A percentile compares a stretch with the other conserved stretches of the same genome.
Conservation (phyloP, 23 red algal genomes). For the Chondrus crispus region DNA sequence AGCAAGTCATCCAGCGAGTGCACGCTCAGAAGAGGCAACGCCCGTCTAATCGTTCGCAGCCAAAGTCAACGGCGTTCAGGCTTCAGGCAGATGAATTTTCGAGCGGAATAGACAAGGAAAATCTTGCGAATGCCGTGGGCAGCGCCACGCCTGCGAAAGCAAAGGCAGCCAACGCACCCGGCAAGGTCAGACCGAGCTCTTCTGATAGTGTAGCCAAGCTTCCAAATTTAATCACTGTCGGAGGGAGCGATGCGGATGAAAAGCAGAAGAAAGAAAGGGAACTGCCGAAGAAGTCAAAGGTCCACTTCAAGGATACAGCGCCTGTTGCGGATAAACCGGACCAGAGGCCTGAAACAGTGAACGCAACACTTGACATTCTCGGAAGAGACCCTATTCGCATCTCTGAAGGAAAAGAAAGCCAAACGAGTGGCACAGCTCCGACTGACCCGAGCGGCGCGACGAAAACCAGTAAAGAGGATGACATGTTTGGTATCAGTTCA, state of each 20-base stretch:
- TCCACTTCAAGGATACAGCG: neutral
- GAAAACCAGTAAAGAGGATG: too few species aligned
- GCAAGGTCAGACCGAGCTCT: too few species aligned
- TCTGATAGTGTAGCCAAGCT: too few species aligned
- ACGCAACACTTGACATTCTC: constrained; percentile 3
- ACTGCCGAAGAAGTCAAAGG: neutral
- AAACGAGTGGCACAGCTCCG: too few species aligned
- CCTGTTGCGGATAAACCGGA: neutral
- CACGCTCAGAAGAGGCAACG: neutral
- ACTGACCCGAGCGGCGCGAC: too few species aligned
- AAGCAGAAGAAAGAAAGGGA: neutral
- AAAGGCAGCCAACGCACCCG: too few species aligned
- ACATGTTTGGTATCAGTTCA: neutral
- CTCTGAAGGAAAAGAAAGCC: too few species aligned
- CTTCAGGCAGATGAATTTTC: constrained; percentile 24
- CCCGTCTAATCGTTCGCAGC: neutral
- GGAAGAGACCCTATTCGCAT: too few species aligned
- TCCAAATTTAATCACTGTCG: too few species aligned
- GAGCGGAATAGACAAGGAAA: constrained; percentile 37
- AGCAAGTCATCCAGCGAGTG: neutral
- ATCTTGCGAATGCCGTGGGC: too few species aligned
- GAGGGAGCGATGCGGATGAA: too few species aligned
- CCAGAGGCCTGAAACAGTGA: constrained; percentile 1
- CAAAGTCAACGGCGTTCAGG: neutral
- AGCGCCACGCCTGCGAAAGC: too few species aligned